phyloP scores from a whole-genome alignment of 331 rosid species.

The Erythrophleum ivorense region DNA sequence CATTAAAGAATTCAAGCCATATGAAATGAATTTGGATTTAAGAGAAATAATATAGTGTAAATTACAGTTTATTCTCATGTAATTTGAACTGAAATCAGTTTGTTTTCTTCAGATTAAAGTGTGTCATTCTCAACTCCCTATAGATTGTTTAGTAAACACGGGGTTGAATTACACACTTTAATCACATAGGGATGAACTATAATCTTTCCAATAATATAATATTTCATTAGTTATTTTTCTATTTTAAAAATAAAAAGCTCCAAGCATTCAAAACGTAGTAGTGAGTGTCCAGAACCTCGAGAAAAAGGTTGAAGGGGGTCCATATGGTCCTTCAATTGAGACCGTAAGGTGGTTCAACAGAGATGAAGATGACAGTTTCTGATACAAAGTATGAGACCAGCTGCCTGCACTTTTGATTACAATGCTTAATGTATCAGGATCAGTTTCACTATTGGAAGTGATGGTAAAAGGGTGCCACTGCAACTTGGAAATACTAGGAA shows the following conservation, averaged over 20 bases:
- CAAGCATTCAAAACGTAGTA: neutral
- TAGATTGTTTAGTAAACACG: neutral
- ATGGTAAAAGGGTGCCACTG: constrained; percentile 82
- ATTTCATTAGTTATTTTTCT: neutral
- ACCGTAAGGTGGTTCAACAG: constrained; percentile 41
- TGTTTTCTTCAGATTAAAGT: neutral
- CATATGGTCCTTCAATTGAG: constrained; percentile 76
- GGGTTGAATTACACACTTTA: neutral
- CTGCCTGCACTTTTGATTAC: constrained; percentile 62
- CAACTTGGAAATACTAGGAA: constrained; percentile 68
- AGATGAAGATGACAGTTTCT: constrained; percentile 53
- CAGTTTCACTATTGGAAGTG: constrained; percentile 57
- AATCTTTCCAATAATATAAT: neutral
- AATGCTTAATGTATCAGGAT: constrained; percentile 53
- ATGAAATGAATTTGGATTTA: neutral
- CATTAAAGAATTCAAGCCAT: neutral
- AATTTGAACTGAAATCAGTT: neutral
- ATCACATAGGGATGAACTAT: neutral
- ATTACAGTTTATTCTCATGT: neutral
- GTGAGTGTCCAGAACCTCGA: constrained; percentile 43
- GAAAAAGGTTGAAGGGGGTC: constrained; percentile 49
- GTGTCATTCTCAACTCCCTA: neutral
- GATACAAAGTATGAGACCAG: constrained; percentile 58
- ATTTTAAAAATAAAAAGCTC: neutral
- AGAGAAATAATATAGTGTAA: neutral